Evolutionary conservation across 345 rosid species (phyloP).

Genomic region (Isatis tinctoria): DNA sequence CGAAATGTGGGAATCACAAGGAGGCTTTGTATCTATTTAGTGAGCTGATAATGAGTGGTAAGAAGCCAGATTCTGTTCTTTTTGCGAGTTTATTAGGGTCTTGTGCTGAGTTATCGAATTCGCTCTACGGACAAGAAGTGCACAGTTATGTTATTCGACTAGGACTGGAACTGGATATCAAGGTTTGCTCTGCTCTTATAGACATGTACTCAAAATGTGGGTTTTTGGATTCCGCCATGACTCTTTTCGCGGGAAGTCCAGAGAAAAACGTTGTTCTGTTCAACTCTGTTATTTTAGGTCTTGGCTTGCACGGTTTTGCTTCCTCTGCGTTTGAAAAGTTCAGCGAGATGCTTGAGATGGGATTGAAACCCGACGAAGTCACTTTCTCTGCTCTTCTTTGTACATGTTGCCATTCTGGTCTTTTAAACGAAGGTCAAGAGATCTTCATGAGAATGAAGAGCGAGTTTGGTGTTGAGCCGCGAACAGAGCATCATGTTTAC

Average conservation of each 20-base stretch:
- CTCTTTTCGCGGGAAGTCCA: conserved; percentile 41
- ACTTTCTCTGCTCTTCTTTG: conserved; percentile 79
- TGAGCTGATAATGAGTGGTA: conserved; percentile 43
- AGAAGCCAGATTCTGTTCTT: conserved; percentile 56
- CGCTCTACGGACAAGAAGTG: conserved; percentile 47
- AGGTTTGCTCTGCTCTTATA: conserved; percentile 66
- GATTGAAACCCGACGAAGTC: conserved; percentile 56
- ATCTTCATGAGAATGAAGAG: conserved; percentile 58
- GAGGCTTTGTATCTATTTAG: conserved; percentile 47
- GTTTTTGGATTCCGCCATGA: conserved; percentile 42
- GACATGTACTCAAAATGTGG: conserved; percentile 91
- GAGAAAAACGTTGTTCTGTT: conserved; percentile 51
- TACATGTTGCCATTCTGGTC: conserved; percentile 79
- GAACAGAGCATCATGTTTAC: conserved; percentile 68
- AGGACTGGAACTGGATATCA: conserved; percentile 53
- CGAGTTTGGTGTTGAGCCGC: conserved; percentile 58
- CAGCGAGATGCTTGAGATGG: conserved; percentile 41
- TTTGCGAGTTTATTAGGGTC: conserved; percentile 52
- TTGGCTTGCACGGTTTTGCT: conserved; percentile 71
- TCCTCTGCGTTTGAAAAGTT: conserved; percentile 59
- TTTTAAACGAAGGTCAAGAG: conserved; percentile 50
- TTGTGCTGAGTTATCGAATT: conserved; percentile 53
- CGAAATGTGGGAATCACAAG: conserved; percentile 50
- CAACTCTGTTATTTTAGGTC: conserved; percentile 65
- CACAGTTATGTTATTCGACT: conserved; percentile 56